Evolutionary conservation across 352 stramenopile species (phyloP), one percentile per base, ranked within the genome.

Genomic region (Globisporangium sylvaticum): DNA sequence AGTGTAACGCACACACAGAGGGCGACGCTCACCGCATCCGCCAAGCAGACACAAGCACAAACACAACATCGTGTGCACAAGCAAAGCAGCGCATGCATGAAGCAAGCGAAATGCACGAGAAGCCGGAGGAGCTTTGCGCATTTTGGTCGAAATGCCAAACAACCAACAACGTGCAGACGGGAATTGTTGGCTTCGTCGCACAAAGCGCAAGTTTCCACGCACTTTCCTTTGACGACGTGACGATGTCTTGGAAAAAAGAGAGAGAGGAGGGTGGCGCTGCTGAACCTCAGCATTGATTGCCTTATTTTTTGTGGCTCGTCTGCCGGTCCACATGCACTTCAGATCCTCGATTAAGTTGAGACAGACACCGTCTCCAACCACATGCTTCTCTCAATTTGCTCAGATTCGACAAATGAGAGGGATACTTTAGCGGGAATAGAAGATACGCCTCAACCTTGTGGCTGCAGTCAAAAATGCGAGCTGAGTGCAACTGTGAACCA

Each of bases 231-330:
- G 18, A 50, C 42, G 42, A 50, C 42, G 42, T 24, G 42, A 22
- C 42, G 18, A 50, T 4, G 24, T 18, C 18, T 50, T 22, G 18
- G 42, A 50, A 50, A 50, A 50, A 24, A 50, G 42, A 50, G 42
- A 50, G 42, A 24, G 39, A n/a, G n/a, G n/a, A n/a, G 34, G 34
- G 9, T 9, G 34, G 37, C 10, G 4, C 6, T 15, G 6, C 53
- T 59, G 53, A 59, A 42, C 53, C 15, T 58, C 3, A 27, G 24
- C 27, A 12, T 34, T 57, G 50, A 57, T 57, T 57, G 34, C 34
- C 50, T 59, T 59, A 42, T 24, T 59, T 29, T 37, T 39, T 59
- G 22, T 52, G 57, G 10, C 57, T 62, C 57, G 34, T 62, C 57
- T 62, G 22, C 56, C n/a, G 1, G 22, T 25, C 7, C 42, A 29